Evolutionary conservation across 495 filamentous ascomycete species (phyloP).

Genomic region (Aspergillus hancockii): DNA sequence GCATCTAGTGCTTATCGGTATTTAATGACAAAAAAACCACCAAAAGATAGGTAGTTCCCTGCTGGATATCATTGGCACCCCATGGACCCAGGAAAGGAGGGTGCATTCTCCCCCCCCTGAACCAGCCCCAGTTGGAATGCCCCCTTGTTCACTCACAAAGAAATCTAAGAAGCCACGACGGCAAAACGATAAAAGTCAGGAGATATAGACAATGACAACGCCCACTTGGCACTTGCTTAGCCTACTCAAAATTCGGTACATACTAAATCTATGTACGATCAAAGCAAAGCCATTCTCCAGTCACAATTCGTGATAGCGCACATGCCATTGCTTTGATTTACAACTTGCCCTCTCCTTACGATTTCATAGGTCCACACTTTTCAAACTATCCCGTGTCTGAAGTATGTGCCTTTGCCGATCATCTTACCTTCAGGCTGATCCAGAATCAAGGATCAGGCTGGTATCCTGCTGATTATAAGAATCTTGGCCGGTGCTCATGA

Average conservation of each 20-base stretch:
- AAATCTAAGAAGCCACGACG: neutral
- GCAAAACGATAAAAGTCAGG: too few species aligned
- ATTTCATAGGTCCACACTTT: neutral
- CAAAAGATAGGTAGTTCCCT: neutral
- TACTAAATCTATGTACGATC: neutral
- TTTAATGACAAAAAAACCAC: neutral
- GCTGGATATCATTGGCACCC: neutral
- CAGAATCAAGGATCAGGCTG: neutral
- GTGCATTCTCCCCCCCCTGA: neutral
- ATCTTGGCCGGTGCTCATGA: neutral
- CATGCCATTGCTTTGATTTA: neutral
- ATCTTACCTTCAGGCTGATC: neutral
- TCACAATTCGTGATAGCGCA: conserved; percentile 1
- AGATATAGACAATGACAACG: too few species aligned
- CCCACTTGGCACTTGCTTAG: too few species aligned
- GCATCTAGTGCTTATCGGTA: neutral
- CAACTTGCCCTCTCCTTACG: neutral
- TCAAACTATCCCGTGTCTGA: neutral
- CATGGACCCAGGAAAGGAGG: neutral
- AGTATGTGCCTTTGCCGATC: neutral
- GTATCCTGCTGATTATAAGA: neutral
- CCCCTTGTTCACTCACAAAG: neutral
- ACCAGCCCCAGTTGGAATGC: neutral
- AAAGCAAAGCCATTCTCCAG: neutral
- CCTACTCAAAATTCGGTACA: too few species aligned